Evolutionary conservation across 306 rosid species (phyloP).

Genomic region (Parietaria judaica): DNA sequence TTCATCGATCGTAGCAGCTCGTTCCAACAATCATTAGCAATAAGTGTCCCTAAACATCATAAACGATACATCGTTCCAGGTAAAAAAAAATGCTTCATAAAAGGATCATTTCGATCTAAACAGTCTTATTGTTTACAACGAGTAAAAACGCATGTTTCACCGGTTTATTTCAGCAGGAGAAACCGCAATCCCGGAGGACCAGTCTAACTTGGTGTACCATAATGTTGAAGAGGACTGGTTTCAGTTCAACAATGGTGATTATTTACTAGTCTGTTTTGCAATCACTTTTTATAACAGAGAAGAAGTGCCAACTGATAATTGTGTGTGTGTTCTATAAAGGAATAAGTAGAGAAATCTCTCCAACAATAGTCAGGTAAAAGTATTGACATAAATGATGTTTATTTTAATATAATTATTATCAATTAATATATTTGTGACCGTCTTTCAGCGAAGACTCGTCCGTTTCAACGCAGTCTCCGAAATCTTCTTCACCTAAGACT

Average conservation of each 20-base stretch:
- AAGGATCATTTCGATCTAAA: not conserved
- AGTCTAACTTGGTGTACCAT: slow-evolving; percentile 9
- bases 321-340: slow-evolving; percentile 6
- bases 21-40: slow-evolving; percentile 17
- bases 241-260: slow-evolving; percentile 17
- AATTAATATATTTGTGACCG: not conserved
- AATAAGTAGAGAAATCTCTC: slow-evolving; percentile 16
- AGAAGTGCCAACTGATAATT: slow-evolving; percentile 5
- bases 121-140: not conserved
- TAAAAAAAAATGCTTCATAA: slow-evolving; percentile 4
- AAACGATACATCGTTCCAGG: slow-evolving; percentile 33
- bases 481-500: slow-evolving; percentile 13
- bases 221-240: slow-evolving; percentile 20
- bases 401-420: not conserved
- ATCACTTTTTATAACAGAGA: not conserved
- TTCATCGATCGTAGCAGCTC: slow-evolving; percentile 18
- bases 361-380: slow-evolving; percentile 24
- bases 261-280: not conserved
- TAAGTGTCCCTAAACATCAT: slow-evolving; percentile 19
- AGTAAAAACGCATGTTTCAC: too few species aligned
- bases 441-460: slow-evolving; percentile 17
- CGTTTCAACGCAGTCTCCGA: slow-evolving; percentile 10
- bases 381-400: not conserved
- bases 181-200: slow-evolving; percentile 11
- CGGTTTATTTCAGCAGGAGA: slow-evolving; percentile 9